Conservation (phyloP, 129 eudicot species). For the Flaveria sonorensis region DNA sequence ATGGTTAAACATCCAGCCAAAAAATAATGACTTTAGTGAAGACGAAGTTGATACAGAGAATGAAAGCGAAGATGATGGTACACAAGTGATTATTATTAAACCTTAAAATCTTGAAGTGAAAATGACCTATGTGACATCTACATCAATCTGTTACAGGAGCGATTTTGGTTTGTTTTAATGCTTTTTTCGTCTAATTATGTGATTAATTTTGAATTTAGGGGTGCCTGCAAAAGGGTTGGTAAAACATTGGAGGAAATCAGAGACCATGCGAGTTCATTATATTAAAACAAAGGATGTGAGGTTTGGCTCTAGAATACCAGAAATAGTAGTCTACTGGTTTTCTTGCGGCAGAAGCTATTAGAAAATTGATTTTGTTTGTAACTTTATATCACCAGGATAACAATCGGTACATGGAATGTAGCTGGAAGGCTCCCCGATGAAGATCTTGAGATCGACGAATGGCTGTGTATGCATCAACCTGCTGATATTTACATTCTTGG, state of each 20-base stretch:
- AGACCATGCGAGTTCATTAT: slow-evolving; percentile 79
- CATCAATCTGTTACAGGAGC: neutral
- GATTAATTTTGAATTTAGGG: slow-evolving; percentile 41
- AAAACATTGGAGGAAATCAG: slow-evolving; percentile 86
- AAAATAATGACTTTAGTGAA: slow-evolving; percentile 85
- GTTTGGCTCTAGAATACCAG: slow-evolving; percentile 54
- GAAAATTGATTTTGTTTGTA: neutral
- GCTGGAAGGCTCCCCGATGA: slow-evolving; percentile 83
- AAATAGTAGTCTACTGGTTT: slow-evolving; percentile 9
- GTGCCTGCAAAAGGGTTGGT: slow-evolving; percentile 34
- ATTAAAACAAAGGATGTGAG: slow-evolving; percentile 88
- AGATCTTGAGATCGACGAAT: slow-evolving; percentile 82
- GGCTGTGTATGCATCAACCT: slow-evolving; percentile 88
- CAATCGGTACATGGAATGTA: slow-evolving; percentile 96
- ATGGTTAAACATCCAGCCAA: slow-evolving; percentile 87
- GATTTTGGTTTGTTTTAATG: neutral
- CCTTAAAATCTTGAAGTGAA: neutral
- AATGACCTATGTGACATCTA: neutral
- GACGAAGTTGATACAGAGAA: slow-evolving; percentile 88
- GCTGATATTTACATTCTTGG: slow-evolving; percentile 90
- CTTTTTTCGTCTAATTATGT: slow-evolving; percentile 16
- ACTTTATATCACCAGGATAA: slow-evolving; percentile 50
- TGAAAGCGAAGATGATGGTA: slow-evolving; percentile 96
- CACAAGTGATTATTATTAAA: neutral
- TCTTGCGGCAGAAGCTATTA: neutral